phyloP scores from a whole-genome alignment of 1,284 basidiomycete species.

The Trametes polyzona region DNA sequence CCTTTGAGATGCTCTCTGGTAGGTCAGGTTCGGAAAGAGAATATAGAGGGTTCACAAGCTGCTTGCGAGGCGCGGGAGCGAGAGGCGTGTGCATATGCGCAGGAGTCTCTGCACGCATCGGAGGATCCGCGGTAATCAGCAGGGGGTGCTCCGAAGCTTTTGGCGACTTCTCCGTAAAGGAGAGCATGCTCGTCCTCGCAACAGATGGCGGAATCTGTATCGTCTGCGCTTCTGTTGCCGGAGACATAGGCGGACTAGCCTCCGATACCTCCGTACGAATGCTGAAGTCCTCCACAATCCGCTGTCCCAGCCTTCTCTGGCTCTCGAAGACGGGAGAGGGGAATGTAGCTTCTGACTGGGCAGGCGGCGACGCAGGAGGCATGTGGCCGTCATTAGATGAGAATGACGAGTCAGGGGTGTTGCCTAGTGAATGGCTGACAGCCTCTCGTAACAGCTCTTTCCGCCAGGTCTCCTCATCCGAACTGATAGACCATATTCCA shows the following conservation, averaged over 20 bases:
- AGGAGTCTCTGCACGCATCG: constrained; percentile 49
- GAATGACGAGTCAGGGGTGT: constrained; percentile 47
- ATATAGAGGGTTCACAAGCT: constrained; percentile 49
- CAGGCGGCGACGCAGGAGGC: constrained; percentile 24
- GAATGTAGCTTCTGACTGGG: constrained; percentile 20
- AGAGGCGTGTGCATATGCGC: constrained; percentile 64
- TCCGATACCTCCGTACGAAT: constrained; percentile 20
- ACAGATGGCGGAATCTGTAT: constrained; percentile 13
- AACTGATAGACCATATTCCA: constrained; percentile 57
- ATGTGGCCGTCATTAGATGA: constrained; percentile 24
- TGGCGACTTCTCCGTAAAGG: constrained; percentile 30
- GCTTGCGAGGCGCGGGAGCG: constrained; percentile 62
- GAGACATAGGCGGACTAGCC: constrained; percentile 12
- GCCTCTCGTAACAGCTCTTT: constrained; percentile 72
- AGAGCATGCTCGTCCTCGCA: constrained; percentile 25
- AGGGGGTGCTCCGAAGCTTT: constrained; percentile 14
- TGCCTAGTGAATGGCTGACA: constrained; percentile 72
- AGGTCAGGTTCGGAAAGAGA: constrained; percentile 62
- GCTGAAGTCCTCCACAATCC: constrained; percentile 31
- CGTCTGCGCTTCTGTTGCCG: constrained; percentile 21
- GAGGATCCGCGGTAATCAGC: constrained; percentile 20
- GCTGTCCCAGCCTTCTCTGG: constrained; percentile 30
- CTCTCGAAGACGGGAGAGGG: constrained; percentile 19
- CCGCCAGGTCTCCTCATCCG: constrained; percentile 67
- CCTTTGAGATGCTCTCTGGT: constrained; percentile 21